A percentile compares a stretch with the other conserved stretches of the same genome.
These are phyloP conservation scores for Suillus clintonianus DNA, from an alignment of 768 basidiomycete genomes.

Conservation along the genomic window DNA sequence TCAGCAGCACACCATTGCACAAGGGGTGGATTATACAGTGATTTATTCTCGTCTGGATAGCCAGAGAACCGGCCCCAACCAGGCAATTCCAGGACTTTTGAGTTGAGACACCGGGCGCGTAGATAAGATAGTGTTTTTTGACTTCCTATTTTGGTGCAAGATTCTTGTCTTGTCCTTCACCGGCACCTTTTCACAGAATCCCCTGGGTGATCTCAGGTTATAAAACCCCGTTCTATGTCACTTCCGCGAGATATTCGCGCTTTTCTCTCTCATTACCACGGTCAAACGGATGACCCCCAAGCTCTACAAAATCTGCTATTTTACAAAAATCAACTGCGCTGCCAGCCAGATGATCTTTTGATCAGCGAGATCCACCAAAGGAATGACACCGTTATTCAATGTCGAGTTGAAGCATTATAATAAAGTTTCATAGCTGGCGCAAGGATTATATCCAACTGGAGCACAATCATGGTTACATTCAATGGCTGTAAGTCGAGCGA, in stretches of 20 bases:
- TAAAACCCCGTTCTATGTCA: neutral
- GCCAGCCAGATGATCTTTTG: conserved; percentile 59
- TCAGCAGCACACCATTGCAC: neutral
- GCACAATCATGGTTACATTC: conserved; percentile 70
- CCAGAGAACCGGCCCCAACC: neutral
- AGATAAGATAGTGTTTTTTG: neutral
- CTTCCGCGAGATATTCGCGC: conserved; percentile 24
- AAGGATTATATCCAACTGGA: conserved; percentile 66
- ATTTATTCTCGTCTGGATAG: neutral
- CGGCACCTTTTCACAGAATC: neutral
- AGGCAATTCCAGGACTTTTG: neutral
- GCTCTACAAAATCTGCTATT: conserved; percentile 55
- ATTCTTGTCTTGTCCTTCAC: neutral
- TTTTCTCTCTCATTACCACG: conserved; percentile 29
- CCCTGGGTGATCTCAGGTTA: neutral
- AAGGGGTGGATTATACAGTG: neutral
- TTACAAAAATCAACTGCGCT: conserved; percentile 57
- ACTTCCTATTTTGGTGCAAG: neutral
- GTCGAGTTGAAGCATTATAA: conserved; percentile 1
- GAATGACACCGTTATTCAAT: conserved; percentile 35
- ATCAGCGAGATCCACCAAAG: conserved; percentile 65
- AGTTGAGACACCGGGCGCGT: conserved; percentile 1
- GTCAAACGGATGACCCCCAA: conserved; percentile 6
- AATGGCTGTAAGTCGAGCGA: conserved; percentile 65
- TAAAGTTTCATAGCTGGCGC: conserved; percentile 52